These are phyloP conservation scores for Sporothrix pallida DNA, from an alignment of 2,329 filamentous ascomycete species.

Conservation along the genomic window DNA sequence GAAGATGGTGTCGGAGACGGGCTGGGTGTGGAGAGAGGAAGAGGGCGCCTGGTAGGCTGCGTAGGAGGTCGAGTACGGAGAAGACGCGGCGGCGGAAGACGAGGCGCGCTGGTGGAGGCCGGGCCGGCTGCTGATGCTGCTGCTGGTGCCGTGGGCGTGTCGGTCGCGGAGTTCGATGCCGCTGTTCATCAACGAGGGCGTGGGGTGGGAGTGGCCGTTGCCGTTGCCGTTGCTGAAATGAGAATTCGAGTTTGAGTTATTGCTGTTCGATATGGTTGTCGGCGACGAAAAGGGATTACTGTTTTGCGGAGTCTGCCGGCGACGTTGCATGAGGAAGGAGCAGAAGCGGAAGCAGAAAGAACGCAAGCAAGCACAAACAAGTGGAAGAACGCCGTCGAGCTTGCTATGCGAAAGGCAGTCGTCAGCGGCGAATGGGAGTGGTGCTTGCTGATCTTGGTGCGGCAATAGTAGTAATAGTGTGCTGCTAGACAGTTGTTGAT, in stretches of 20 bases:
- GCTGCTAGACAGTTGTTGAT: constrained; percentile 20
- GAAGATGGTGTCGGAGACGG: constrained; percentile 41
- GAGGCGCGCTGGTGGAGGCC: constrained; percentile 26
- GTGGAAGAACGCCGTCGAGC: background rate
- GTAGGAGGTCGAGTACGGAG: background rate
- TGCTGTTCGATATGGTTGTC: background rate
- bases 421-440: background rate
- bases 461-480: constrained; percentile 27
- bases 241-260: background rate
- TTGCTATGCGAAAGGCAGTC: background rate
- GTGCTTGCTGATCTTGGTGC: constrained; percentile 4
- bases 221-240: background rate
- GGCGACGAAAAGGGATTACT: constrained; percentile 25
- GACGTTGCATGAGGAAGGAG: constrained; percentile 36
- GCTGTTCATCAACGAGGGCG: constrained; percentile 31
- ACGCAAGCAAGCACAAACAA: background rate
- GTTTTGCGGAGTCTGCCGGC: constrained; percentile 35
- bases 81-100: constrained; percentile 16
- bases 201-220: background rate
- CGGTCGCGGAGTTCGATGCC: constrained; percentile 39
- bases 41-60: constrained; percentile 27
- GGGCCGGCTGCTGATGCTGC: constrained; percentile 38
- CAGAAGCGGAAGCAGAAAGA: background rate
- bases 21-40: background rate
- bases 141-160: constrained; percentile 36